A percentile compares a stretch with the other conserved stretches of the same genome.
Evolutionary conservation across 1,284 basidiomycete genomes (phyloP).

Genomic region (Ustilago cynodontis): DNA sequence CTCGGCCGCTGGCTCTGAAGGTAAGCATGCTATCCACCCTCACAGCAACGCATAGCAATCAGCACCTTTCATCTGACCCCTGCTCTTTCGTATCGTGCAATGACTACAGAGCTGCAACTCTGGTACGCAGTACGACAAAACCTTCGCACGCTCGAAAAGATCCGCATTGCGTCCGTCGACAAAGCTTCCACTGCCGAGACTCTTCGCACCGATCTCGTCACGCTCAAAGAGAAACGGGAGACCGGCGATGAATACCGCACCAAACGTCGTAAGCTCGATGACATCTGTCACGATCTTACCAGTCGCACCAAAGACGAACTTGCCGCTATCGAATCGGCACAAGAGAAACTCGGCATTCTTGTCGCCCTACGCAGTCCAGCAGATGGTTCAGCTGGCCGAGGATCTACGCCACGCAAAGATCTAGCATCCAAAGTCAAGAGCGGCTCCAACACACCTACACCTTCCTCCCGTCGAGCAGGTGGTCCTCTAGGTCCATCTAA

Average conservation of each 20-base stretch:
- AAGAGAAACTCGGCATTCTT: constrained; percentile 62
- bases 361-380: constrained; percentile 54
- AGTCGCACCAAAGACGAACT: constrained; percentile 56
- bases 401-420: constrained; percentile 44
- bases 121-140: constrained; percentile 64
- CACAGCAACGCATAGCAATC: not conserved
- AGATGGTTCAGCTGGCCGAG: constrained; percentile 21
- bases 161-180: constrained; percentile 50
- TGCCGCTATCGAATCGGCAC: constrained; percentile 53
- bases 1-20: constrained; percentile 45
- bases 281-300: constrained; percentile 44
- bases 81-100: not conserved
- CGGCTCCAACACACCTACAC: constrained; percentile 28
- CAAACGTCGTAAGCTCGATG: constrained; percentile 48
- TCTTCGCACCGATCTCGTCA: constrained; percentile 36
- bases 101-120: constrained; percentile 58
- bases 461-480: constrained; percentile 22
- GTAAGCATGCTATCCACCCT: constrained; percentile 13
- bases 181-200: constrained; percentile 32
- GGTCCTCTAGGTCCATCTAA: constrained; percentile 27
- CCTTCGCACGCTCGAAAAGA: constrained; percentile 59
- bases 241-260: constrained; percentile 51
- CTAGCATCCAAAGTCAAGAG: constrained; percentile 31
- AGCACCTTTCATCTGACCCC: not conserved
- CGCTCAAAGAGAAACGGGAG: constrained; percentile 41